Conservation (phyloP, 352 stramenopile species). For the Phytophthora pinifolia region DNA sequence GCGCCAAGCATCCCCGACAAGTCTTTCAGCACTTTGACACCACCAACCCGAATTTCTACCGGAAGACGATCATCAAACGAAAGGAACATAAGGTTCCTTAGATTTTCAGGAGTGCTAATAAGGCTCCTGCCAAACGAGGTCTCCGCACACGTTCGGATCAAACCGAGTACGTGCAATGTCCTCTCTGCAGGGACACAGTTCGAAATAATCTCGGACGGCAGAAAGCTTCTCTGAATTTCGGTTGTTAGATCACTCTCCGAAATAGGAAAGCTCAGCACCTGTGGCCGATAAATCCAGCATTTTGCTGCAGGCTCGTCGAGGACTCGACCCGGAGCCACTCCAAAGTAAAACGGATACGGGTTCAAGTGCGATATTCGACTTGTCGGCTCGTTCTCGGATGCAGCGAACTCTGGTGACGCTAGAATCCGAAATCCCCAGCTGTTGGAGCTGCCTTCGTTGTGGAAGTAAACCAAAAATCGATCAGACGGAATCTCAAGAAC, state of each 20-base stretch:
- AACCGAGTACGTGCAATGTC: constrained; percentile 64
- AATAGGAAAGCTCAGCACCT: constrained; percentile 47
- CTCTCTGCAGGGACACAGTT: constrained; percentile 41
- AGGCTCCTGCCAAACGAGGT: constrained; percentile 52
- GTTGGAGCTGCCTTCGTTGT: constrained; percentile 50
- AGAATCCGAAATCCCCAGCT: constrained; percentile 72
- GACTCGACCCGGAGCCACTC: constrained; percentile 54
- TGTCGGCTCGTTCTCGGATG: constrained; percentile 2
- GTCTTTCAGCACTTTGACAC: constrained; percentile 46
- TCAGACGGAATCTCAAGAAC: constrained; percentile 65
- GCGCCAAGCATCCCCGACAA: constrained; percentile 36
- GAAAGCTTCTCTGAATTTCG: constrained; percentile 54
- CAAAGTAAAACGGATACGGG: constrained; percentile 71
- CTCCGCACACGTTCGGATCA: constrained; percentile 62
- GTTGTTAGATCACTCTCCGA: constrained; percentile 51
- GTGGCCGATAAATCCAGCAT: constrained; percentile 62
- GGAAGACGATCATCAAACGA: constrained; percentile 49
- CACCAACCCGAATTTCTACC: constrained; percentile 50
- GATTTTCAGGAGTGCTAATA: constrained; percentile 58
- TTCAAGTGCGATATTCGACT: constrained; percentile 38
- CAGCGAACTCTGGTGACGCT: constrained; percentile 48
- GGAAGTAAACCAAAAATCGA: constrained; percentile 76
- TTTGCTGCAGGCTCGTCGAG: constrained; percentile 50
- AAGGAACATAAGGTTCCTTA: constrained; percentile 61
- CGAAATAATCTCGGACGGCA: constrained; percentile 25